Conservation (phyloP, 169 alveolate genomes). For the Toxoplasma gondii region DNA sequence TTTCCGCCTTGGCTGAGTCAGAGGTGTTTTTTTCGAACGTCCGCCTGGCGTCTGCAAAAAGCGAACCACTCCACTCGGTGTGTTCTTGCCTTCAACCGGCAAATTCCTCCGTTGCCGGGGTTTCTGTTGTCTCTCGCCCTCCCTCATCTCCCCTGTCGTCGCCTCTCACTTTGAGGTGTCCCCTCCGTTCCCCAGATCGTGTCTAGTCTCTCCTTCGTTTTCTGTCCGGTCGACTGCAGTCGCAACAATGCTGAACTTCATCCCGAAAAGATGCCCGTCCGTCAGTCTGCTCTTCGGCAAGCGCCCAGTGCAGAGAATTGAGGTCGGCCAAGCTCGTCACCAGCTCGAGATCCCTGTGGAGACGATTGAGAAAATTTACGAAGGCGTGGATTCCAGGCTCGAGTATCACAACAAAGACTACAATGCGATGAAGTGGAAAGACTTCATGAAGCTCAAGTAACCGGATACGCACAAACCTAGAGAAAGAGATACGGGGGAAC, state of each 20-base stretch:
- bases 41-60: too few relatives aligned
- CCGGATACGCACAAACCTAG: background rate
- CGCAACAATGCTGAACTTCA: slow-evolving; percentile 73
- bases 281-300: slow-evolving; percentile 76
- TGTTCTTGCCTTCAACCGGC: too few relatives aligned
- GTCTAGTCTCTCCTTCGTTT: background rate
- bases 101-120: too few relatives aligned
- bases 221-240: background rate
- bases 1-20: too few relatives aligned
- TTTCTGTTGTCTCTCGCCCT: background rate
- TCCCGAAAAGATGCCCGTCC: slow-evolving; percentile 72
- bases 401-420: slow-evolving; percentile 49
- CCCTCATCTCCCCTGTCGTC: background rate
- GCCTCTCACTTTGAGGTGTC: background rate
- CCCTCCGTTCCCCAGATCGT: background rate
- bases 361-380: slow-evolving; percentile 26
- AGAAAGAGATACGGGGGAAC: background rate
- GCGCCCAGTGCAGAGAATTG: slow-evolving; percentile 77
- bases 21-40: too few relatives aligned
- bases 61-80: too few relatives aligned
- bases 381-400: background rate
- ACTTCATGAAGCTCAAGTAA: slow-evolving; percentile 62
- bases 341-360: slow-evolving; percentile 56
- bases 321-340: slow-evolving; percentile 69
- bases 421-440: slow-evolving; percentile 67